These are phyloP conservation scores for Cordyceps fumosorosea DNA, from an alignment of 2,329 filamentous ascomycete species.

Conservation along the genomic window DNA sequence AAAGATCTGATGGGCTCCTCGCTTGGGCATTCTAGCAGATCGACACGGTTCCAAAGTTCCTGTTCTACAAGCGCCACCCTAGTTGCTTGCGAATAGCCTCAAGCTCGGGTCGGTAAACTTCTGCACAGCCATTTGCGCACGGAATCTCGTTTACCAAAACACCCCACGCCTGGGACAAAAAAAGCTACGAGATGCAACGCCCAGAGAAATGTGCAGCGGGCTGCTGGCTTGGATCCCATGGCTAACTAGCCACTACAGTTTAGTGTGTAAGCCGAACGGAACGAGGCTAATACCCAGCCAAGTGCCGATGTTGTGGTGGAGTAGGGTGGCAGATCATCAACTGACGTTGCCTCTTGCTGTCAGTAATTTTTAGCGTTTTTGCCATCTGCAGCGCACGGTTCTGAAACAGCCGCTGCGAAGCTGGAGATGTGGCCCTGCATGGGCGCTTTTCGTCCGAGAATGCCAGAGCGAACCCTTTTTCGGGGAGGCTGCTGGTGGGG, in stretches of 20 bases:
- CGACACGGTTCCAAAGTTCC: background rate
- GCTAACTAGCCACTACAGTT: background rate
- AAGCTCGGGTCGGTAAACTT: background rate
- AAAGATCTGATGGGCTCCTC: background rate
- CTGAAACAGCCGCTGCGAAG: background rate
- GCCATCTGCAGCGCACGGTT: background rate
- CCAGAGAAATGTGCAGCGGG: background rate
- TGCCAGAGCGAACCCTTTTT: background rate
- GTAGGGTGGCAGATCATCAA: background rate
- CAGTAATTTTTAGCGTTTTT: background rate
- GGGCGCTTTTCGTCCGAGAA: background rate
- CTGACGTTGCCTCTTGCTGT: background rate
- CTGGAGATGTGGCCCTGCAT: background rate
- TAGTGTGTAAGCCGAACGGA: background rate
- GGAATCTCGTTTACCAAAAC: background rate
- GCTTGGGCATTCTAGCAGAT: background rate
- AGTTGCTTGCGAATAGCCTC: background rate
- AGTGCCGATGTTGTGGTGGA: background rate
- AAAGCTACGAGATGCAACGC: background rate
- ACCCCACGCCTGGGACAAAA: background rate
- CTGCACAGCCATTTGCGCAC: background rate
- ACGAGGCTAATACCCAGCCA: background rate
- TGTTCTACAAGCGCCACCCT: background rate
- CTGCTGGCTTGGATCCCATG: background rate
- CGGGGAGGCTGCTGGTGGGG: background rate